Base-by-base conservation (phyloP, 1,284 basidiomycete species). In the Schizophyllum amplum region DNA sequence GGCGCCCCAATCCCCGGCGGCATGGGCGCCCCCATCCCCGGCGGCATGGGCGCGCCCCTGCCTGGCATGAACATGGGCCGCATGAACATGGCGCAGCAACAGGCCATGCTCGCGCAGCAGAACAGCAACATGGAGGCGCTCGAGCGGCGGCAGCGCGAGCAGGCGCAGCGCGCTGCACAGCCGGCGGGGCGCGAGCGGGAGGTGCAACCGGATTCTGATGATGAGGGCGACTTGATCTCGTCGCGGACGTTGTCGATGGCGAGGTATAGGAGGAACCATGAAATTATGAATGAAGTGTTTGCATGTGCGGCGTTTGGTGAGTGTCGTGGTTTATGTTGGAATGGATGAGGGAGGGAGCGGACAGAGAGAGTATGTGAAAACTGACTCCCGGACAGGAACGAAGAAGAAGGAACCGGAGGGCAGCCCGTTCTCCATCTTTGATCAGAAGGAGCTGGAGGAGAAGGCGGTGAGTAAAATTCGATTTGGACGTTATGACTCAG, bases 251-350 rank as follows among this genome's bases (percentile, higher is more conserved):
- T 91, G 9, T 86, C 89, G 2, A 65, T 85, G 26, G 79, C 83
- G 11, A 76, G 90, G 42, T 92, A 90, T 66, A 80, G 78, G 61
- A 79, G 89, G 9, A 92, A 92, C 65, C 87, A 91, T 62, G 89
- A 90, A 53, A 74, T 84, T 61, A 90, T 91, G 86, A 85, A 86
- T 64, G 86, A 87, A 52, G 83, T 92, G 0, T 91, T 92, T 68
- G 77, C 75, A 64, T 75, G 79, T 60, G 87, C 88, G 21, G 84
- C 84, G 0, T 85, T 82, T 63, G 79, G 88, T 85, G 61, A 57
- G 74, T 67, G 15, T 57, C 55, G 7, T 52, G n/a, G n/a, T n/a
- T n/a, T n/a, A n/a, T n/a, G 22, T 21, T 17, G 6, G 24, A 24
- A 49, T 24, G 27, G 27, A 33, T 33, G 27, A 33, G 27, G 6